phyloP scores from a whole-genome alignment of 2,329 filamentous ascomycete genomes.

The Waltergamsia citrina region DNA sequence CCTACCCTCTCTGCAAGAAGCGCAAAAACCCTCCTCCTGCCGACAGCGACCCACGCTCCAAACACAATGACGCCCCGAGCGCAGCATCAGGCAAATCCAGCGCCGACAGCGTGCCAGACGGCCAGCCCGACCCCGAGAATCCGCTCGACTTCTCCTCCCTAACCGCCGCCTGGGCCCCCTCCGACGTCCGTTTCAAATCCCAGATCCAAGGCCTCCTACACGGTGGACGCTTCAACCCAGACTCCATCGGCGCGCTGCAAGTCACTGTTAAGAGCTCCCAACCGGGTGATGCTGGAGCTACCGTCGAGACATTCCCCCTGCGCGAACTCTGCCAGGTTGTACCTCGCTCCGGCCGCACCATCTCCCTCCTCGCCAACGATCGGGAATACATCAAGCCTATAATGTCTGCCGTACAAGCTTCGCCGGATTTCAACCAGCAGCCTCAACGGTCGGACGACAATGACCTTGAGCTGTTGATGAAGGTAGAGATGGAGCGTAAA shows the following conservation, averaged over 20 bases:
- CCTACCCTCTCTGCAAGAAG: slow-evolving; percentile 23
- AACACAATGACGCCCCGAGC: slow-evolving; percentile 5
- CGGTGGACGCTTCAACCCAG: slow-evolving; percentile 43
- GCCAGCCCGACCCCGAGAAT: slow-evolving; percentile 26
- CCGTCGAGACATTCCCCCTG: slow-evolving; percentile 31
- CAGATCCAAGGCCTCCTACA: slow-evolving; percentile 28
- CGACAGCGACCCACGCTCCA: slow-evolving; percentile 20
- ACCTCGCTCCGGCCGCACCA: slow-evolving; percentile 29
- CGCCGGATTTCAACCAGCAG: slow-evolving; percentile 50
- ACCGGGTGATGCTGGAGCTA: slow-evolving; percentile 5
- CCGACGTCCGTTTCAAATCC: slow-evolving; percentile 31
- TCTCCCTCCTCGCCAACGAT: slow-evolving; percentile 32
- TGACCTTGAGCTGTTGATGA: slow-evolving; percentile 47
- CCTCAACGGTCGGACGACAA: slow-evolving; percentile 48
- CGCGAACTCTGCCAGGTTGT: slow-evolving; percentile 46
- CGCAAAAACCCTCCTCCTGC: slow-evolving; percentile 21
- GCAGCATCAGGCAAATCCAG: slow-evolving; percentile 5
- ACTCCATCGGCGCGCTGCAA: slow-evolving; percentile 33
- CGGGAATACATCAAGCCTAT: slow-evolving; percentile 40
- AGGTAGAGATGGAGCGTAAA: slow-evolving; percentile 40
- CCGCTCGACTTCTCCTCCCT: slow-evolving; percentile 41
- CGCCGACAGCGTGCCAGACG: slow-evolving; percentile 2
- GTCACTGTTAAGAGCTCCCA: slow-evolving; percentile 23
- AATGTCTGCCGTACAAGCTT: slow-evolving; percentile 43
- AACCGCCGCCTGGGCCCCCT: slow-evolving; percentile 27